Base-by-base conservation (phyloP, 306 rosid genomes). In the Prosopis cineraria region DNA sequence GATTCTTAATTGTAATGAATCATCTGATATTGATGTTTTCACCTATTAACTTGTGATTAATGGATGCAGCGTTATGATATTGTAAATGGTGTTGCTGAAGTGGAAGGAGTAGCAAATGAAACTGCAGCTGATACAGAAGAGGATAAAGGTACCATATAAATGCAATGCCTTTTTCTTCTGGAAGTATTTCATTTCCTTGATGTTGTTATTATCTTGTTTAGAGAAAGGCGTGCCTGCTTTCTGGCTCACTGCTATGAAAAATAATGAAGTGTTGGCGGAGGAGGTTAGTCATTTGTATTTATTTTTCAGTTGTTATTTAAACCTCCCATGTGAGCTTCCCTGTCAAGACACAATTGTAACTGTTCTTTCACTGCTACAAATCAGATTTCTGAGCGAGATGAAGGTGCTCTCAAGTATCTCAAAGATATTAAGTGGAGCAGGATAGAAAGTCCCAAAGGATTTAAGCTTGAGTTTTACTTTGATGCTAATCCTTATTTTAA, bases 211-310 rank as follows among this genome's bases (percentile, higher is more conserved):
- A 76, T 12, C 81, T 69, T 75, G 29, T 85, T 79, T 82, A 94
- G 98, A 87, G 64, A 89, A 90, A 70, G 97, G 98, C 29, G 96
- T 94, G 17, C 96, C 97, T 33, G 93, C 85, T 24, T 94, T 94
- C 79, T 94, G 97, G 98, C 97, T 94, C 25, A 85, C 82, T 73
- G 97, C 98, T 20, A 85, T 94, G 93, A 91, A 94, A 79, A 94
- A 94, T 55, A 94, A 94, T 64, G 96, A 94, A 72, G 94, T 94
- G 40, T 86, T 91, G n/a, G 88, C 96, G 5, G 97, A 94, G 64
- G 97, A 93, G 98, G 97, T 94, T 56, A 64, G 90, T 75, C 19
- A 10, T 9, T 52, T 73, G 33, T 22, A 3, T 22, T 22, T 22
- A 22, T 4, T 12, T 20, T 34, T 72, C 14, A 1, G 43, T 27